Conservation (phyloP, 495 filamentous ascomycete species). For the Tuber calosporum region DNA sequence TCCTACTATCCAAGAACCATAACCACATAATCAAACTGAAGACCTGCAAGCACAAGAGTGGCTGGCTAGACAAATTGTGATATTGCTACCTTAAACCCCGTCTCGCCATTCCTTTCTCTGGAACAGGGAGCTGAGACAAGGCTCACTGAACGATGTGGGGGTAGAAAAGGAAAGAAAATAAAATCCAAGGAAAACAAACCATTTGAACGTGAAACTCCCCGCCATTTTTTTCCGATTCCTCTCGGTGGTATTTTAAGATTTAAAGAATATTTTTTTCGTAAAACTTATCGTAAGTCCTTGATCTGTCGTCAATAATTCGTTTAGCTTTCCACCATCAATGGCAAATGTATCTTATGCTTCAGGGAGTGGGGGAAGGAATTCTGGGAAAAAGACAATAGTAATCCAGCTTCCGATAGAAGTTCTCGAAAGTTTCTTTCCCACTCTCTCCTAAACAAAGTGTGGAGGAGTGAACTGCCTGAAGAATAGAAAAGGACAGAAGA, state of each 20-base stretch:
- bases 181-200: conserved; percentile 24
- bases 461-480: neutral
- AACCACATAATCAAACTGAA: conserved; percentile 25
- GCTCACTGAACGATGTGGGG: neutral
- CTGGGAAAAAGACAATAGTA: neutral
- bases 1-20: neutral
- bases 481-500: neutral
- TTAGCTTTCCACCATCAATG: conserved; percentile 3
- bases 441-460: neutral
- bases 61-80: neutral
- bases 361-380: neutral
- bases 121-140: neutral
- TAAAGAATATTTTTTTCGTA: neutral
- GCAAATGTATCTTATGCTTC: neutral
- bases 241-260: conserved; percentile 6
- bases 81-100: neutral
- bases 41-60: conserved; percentile 7
- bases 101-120: neutral
- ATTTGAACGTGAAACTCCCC: conserved; percentile 40
- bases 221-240: conserved; percentile 28
- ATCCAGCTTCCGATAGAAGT: neutral
- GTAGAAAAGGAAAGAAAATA: neutral
- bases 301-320: conserved; percentile 3
- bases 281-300: neutral
- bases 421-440: neutral